A percentile compares a stretch with the other conserved stretches of the same genome.
Evolutionary conservation across 2,329 filamentous ascomycete genomes (phyloP).

Genomic region (Sclerotinia glacialis): DNA sequence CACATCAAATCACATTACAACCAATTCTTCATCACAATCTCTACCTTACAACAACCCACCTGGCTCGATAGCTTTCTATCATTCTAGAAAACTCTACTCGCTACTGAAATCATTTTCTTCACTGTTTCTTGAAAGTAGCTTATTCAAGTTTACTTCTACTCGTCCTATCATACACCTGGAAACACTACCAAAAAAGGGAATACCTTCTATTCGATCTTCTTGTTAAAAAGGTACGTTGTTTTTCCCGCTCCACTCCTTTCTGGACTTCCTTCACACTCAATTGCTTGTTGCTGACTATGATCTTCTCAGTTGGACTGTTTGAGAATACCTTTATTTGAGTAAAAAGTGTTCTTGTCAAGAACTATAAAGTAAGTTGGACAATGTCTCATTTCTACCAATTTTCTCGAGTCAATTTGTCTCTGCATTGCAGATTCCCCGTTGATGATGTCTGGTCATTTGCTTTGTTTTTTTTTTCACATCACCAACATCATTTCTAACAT

Average conservation of each 20-base stretch:
- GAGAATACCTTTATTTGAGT: slow-evolving; percentile 22
- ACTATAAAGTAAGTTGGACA: slow-evolving; percentile 32
- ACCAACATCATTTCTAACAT: slow-evolving; percentile 5
- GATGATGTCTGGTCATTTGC: neutral
- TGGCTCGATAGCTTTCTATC: slow-evolving; percentile 42
- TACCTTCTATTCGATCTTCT: slow-evolving; percentile 15
- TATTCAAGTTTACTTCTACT: slow-evolving; percentile 20
- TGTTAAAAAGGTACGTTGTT: slow-evolving; percentile 28
- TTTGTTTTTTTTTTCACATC: neutral
- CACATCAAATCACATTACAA: slow-evolving; percentile 29
- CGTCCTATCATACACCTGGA: slow-evolving; percentile 23
- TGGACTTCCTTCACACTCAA: neutral
- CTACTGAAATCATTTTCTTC: slow-evolving; percentile 33
- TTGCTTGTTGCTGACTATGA: slow-evolving; percentile 23
- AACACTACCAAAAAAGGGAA: slow-evolving; percentile 13
- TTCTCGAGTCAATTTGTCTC: neutral
- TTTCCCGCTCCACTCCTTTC: neutral
- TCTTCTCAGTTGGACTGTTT: slow-evolving; percentile 28
- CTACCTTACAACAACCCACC: slow-evolving; percentile 36
- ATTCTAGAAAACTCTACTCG: slow-evolving; percentile 38
- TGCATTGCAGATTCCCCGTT: neutral
- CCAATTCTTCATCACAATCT: slow-evolving; percentile 34
- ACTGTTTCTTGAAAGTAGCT: slow-evolving; percentile 27
- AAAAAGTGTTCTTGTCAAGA: slow-evolving; percentile 27
- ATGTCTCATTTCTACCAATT: neutral